A percentile compares a stretch with the other conserved stretches of the same genome.
phyloP scores from a whole-genome alignment of 2,329 filamentous ascomycete genomes.

The Colletotrichum karsti region DNA sequence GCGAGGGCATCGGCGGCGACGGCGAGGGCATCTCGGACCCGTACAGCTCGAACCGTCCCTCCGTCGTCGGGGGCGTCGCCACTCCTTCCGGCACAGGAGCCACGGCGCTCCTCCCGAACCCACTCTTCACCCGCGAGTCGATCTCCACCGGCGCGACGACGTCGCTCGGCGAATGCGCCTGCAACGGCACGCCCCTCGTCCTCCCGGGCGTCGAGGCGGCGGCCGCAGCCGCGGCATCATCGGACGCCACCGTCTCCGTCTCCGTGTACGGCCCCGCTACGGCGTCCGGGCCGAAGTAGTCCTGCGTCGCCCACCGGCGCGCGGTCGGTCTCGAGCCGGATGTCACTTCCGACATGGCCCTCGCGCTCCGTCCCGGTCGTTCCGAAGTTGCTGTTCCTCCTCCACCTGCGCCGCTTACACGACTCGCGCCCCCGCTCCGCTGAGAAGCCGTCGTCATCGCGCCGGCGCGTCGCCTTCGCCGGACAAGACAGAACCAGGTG shows the following conservation, averaged over 20 bases:
- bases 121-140: slow-evolving; percentile 41
- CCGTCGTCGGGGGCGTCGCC: slow-evolving; percentile 34
- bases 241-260: slow-evolving; percentile 31
- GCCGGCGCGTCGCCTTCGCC: slow-evolving; percentile 41
- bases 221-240: too few relatives aligned
- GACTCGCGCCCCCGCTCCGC: slow-evolving; percentile 7
- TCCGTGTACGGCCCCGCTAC: slow-evolving; percentile 57
- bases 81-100: slow-evolving; percentile 38
- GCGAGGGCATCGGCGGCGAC: slow-evolving; percentile 9
- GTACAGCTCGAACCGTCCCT: slow-evolving; percentile 53
- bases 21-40: slow-evolving; percentile 42
- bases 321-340: slow-evolving; percentile 35
- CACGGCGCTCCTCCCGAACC: not conserved
- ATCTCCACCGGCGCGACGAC: slow-evolving; percentile 64
- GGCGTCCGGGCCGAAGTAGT: slow-evolving; percentile 55
- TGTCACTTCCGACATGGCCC: slow-evolving; percentile 43
- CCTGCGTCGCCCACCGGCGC: slow-evolving; percentile 42
- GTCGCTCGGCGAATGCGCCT: slow-evolving; percentile 57
- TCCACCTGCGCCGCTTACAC: not conserved
- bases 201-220: slow-evolving; percentile 41
- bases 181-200: slow-evolving; percentile 49
- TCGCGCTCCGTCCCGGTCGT: slow-evolving; percentile 14
- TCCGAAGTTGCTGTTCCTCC: slow-evolving; percentile 1
- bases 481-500: slow-evolving; percentile 57
- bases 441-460: slow-evolving; percentile 16